A percentile compares a stretch with the other conserved stretches of the same genome.
These are phyloP conservation scores for Fusarium sp. DNA, from an alignment of 2,329 filamentous ascomycete genomes.

Conservation along the genomic window DNA sequence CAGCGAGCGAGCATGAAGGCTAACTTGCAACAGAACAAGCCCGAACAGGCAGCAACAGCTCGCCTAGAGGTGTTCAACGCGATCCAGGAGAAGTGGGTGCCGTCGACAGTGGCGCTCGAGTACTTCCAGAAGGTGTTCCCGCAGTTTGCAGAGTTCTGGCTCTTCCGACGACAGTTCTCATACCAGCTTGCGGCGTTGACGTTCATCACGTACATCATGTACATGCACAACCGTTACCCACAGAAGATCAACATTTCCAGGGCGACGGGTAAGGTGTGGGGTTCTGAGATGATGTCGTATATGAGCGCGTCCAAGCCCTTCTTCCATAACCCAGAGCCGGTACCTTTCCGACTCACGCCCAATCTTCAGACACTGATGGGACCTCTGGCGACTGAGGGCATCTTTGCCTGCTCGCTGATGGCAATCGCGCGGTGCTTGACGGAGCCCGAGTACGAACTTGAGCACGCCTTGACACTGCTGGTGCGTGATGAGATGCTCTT, in stretches of 20 bases:
- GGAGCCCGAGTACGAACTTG: conserved; percentile 89
- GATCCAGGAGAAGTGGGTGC: conserved; percentile 94
- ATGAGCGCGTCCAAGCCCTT: conserved; percentile 87
- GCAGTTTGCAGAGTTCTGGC: conserved; percentile 93
- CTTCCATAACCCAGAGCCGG: conserved; percentile 94
- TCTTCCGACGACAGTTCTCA: conserved; percentile 96
- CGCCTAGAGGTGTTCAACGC: conserved; percentile 92
- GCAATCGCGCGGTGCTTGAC: conserved; percentile 94
- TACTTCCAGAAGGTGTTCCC: conserved; percentile 92
- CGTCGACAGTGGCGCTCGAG: conserved; percentile 81
- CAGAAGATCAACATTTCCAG: conserved; percentile 95
- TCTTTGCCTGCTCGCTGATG: conserved; percentile 96
- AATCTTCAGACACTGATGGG: conserved; percentile 98
- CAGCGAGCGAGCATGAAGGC: background rate
- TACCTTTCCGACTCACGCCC: conserved; percentile 96
- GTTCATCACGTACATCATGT: conserved; percentile 98
- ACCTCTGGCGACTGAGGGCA: conserved; percentile 92
- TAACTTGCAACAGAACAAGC: conserved; percentile 63
- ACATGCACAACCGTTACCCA: conserved; percentile 95
- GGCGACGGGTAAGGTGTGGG: conserved; percentile 93
- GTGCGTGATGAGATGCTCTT: conserved; percentile 98
- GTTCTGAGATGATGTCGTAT: conserved; percentile 89
- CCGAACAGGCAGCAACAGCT: conserved; percentile 77
- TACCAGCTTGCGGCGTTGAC: conserved; percentile 95
- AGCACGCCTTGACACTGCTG: conserved; percentile 93